Conservation (phyloP, 75 land plant genomes). For the Pinus tabuliformis region DNA sequence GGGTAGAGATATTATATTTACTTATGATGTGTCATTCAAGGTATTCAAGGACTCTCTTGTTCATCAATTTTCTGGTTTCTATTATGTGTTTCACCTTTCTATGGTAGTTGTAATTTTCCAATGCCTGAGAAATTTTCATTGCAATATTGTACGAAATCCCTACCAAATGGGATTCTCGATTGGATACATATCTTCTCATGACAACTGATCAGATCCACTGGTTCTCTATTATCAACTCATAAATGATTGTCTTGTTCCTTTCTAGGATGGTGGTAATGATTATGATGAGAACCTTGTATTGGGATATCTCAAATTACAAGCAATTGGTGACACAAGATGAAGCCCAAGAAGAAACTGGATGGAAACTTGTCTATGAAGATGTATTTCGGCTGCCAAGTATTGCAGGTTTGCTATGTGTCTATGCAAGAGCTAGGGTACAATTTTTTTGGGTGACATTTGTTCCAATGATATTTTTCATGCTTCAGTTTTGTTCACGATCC, state of each 20-base stretch:
- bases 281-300: no score
- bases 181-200: conserved; percentile 18
- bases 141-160: conserved; percentile 36
- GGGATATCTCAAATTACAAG: no score
- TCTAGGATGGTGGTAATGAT: conserved; percentile 26
- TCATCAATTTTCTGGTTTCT: not conserved
- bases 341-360: no score
- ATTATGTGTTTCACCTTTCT: not conserved
- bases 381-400: conserved; percentile 41
- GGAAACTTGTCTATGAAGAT: not conserved
- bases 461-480: conserved; percentile 47
- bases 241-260: conserved; percentile 65
- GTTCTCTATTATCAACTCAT: conserved; percentile 74
- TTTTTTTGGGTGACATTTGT: conserved; percentile 54
- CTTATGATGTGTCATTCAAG: no score
- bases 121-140: conserved; percentile 26
- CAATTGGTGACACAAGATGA: no score
- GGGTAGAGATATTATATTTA: no score
- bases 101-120: conserved; percentile 22
- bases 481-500: conserved; percentile 45
- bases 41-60: no score
- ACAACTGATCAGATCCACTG: conserved; percentile 12
- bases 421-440: conserved; percentile 52
- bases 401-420: conserved; percentile 42
- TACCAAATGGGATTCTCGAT: conserved; percentile 69